Conservation (phyloP, 164 flowering plant genomes). For the Sextonia rubra region DNA sequence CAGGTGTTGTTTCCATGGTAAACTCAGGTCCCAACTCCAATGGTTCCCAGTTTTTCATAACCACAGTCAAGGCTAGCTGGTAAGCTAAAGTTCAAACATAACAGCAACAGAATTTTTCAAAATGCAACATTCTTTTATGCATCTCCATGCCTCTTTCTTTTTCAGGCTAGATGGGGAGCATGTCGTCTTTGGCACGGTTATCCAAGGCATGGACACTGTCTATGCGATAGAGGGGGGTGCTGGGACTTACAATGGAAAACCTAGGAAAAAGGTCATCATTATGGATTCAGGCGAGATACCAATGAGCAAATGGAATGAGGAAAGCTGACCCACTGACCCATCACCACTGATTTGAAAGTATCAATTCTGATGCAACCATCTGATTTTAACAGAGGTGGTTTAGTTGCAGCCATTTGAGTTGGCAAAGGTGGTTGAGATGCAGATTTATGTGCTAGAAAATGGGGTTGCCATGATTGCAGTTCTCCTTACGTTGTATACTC, state of each 20-base stretch:
- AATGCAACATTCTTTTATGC: background rate
- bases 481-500: background rate
- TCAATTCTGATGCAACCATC: background rate
- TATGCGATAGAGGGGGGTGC: constrained; percentile 96
- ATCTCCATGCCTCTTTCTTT: background rate
- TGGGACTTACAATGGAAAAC: constrained; percentile 93
- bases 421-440: background rate
- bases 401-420: background rate
- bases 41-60: constrained; percentile 95
- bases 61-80: constrained; percentile 94
- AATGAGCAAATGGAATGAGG: constrained; percentile 77
- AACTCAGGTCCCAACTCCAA: constrained; percentile 96
- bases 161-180: constrained; percentile 94
- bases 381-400: background rate
- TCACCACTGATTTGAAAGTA: background rate
- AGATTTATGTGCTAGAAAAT: background rate
- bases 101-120: background rate
- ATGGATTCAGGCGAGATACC: constrained; percentile 93
- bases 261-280: constrained; percentile 89
- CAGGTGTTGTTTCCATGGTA: constrained; percentile 94
- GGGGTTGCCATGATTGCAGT: background rate
- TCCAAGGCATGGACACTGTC: constrained; percentile 97
- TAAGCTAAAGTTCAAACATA: constrained; percentile 28
- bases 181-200: constrained; percentile 88
- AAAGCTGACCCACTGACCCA: constrained; percentile 32